Conservation (phyloP, 2,329 filamentous ascomycete species). For the Pseudopithomyces maydicus region DNA sequence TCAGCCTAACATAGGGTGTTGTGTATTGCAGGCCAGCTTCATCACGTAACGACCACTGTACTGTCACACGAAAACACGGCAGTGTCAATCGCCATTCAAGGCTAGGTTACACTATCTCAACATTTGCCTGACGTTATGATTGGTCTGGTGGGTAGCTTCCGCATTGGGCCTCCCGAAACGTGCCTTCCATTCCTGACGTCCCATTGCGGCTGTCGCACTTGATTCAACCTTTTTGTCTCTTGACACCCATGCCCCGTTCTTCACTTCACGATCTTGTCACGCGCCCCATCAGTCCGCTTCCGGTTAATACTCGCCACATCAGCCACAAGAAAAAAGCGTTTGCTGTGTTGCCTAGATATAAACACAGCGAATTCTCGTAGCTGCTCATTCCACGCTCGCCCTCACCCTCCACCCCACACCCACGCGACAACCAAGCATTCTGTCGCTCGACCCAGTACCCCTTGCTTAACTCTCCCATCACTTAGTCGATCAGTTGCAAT, state of each 20-base stretch:
- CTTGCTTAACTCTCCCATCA: background rate
- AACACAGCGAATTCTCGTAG: background rate
- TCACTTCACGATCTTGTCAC: conserved; percentile 5
- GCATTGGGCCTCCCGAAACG: background rate
- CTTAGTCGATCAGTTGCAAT: conserved; percentile 16
- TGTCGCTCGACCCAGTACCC: background rate
- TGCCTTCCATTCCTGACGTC: conserved; percentile 4
- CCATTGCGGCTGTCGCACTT: background rate
- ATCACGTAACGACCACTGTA: background rate
- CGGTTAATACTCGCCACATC: background rate
- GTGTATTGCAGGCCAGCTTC: background rate
- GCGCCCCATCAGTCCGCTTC: background rate
- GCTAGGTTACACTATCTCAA: background rate
- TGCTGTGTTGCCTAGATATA: conserved; percentile 11
- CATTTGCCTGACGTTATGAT: background rate
- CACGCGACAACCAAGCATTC: background rate
- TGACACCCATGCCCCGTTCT: background rate
- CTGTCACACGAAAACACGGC: background rate
- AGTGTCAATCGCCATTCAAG: background rate
- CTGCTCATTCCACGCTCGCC: conserved; percentile 3
- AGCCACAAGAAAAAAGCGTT: background rate
- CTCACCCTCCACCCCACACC: background rate
- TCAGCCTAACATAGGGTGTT: background rate
- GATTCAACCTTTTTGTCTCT: background rate
- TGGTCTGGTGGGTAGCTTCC: background rate